phyloP scores from a whole-genome alignment of 306 rosid genomes.

The Rubus idaeus region DNA sequence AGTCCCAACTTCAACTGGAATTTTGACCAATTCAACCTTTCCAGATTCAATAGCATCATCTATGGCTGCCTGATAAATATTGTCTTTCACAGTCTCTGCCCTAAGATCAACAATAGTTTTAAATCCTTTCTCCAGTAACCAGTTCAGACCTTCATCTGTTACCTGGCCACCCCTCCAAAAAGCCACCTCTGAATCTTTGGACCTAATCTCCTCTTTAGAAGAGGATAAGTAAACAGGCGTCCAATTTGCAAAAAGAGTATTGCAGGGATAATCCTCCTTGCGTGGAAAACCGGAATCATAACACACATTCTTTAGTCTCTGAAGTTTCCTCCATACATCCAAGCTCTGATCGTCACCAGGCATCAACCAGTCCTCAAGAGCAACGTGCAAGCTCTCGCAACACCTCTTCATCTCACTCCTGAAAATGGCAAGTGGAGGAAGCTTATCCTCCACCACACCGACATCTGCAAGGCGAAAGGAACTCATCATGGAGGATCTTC shows the following conservation, averaged over 20 bases:
- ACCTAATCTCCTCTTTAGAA: conserved; percentile 46
- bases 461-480: conserved; percentile 38
- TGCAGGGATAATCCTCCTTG: conserved; percentile 66
- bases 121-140: conserved; percentile 71
- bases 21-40: conserved; percentile 65
- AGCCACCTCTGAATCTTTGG: conserved; percentile 54
- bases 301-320: conserved; percentile 86
- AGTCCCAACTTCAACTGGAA: conserved; percentile 76
- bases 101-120: conserved; percentile 84
- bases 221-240: conserved; percentile 53
- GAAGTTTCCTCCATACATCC: conserved; percentile 89
- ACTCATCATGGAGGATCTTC: conserved; percentile 55
- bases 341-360: conserved; percentile 59
- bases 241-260: conserved; percentile 82
- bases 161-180: conserved; percentile 99
- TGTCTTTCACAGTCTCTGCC: conserved; percentile 70
- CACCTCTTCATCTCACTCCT: conserved; percentile 95
- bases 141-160: conserved; percentile 87
- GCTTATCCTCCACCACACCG: conserved; percentile 48
- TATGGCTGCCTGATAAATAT: conserved; percentile 54
- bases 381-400: conserved; percentile 91
- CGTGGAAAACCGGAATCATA: conserved; percentile 84
- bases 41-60: conserved; percentile 62
- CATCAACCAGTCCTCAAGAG: conserved; percentile 69
- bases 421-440: conserved; percentile 78